Base-by-base conservation (phyloP, 2,329 filamentous ascomycete genomes). In the Zalaria sp. region DNA sequence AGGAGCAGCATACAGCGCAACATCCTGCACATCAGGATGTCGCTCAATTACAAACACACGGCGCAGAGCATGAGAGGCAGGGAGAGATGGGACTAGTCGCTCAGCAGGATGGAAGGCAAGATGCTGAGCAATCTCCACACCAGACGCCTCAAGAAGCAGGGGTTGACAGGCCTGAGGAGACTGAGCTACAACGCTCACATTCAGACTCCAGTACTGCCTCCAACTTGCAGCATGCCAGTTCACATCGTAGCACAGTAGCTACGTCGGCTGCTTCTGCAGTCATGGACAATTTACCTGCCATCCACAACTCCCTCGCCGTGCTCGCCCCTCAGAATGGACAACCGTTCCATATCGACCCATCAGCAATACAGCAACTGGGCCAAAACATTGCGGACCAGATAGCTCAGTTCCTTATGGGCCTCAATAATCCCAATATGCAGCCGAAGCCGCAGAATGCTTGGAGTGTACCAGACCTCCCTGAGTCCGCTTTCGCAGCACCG, bases 371-470 rank as follows among this genome's bases (percentile, higher is more conserved):
- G 39, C 51, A 52, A 7, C 47, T 62, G 7, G 55, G 58, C 28
- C 50, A 53, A 38, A 57, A 48, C 38, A 59, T 61, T 35, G 59
- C 58, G 5, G 51, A 51, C 11, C 55, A 59, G 40, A 52, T 61
- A 38, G 54, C 56, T 3, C 45, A 53, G 25, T 52, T 56, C 35
- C 56, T 60, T 34, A 39, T 35, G 28, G 27, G 37, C 7, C 34
- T 42, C 25, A 34, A 31, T 18, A 46, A 46, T 27, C 43, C 47
- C 4, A 42, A 42, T 11, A 29, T 18, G n/a, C 40, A 32, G 9
- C 44, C 38, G 25, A 29, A 32, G 4, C 11, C 32, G 10, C 11
- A 32, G 5, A 35, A 10, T 32, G 11, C 37, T 6, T 42, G 39
- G 42, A 35, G 38, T 4, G 43, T 39, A 34, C 44, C 42, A 8